Evolutionary conservation across 73 alveolate genomes (phyloP).

Genomic region (Paraurostyla sp.): DNA sequence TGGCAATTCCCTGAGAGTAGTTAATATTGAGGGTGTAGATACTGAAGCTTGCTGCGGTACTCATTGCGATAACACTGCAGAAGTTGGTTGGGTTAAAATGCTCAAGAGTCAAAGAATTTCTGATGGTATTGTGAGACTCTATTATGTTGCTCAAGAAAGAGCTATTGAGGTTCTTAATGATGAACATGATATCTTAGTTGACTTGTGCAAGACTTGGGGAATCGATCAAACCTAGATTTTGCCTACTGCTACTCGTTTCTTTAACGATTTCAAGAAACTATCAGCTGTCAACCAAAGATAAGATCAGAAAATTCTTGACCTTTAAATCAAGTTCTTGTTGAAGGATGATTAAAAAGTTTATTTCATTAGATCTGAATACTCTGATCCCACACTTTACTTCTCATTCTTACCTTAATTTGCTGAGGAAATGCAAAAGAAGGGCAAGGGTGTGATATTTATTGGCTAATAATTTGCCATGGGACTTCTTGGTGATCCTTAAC

Average conservation of each 20-base stretch:
- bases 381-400: constrained; percentile 84
- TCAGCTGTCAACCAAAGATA: constrained; percentile 80
- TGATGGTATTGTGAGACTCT: constrained; percentile 98
- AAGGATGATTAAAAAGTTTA: constrained; percentile 27
- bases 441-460: constrained; percentile 80
- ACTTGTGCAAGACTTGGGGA: constrained; percentile 90
- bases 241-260: constrained; percentile 94
- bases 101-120: constrained; percentile 95
- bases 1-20: constrained; percentile 98
- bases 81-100: constrained; percentile 97
- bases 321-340: constrained; percentile 79
- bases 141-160: constrained; percentile 97
- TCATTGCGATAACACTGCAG: constrained; percentile 98
- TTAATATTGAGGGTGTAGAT: constrained; percentile 96
- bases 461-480: constrained; percentile 84
- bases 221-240: constrained; percentile 87
- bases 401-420: constrained; percentile 78
- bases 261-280: constrained; percentile 90
- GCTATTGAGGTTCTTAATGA: constrained; percentile 92
- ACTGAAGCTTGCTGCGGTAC: constrained; percentile 99
- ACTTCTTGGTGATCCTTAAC: constrained; percentile 76
- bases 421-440: constrained; percentile 55
- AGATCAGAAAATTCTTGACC: constrained; percentile 83
- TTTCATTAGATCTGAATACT: constrained; percentile 77
- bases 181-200: constrained; percentile 82